Evolutionary conservation across 2,329 filamentous ascomycete genomes (phyloP).

Genomic region (Boeremia lycopersici): DNA sequence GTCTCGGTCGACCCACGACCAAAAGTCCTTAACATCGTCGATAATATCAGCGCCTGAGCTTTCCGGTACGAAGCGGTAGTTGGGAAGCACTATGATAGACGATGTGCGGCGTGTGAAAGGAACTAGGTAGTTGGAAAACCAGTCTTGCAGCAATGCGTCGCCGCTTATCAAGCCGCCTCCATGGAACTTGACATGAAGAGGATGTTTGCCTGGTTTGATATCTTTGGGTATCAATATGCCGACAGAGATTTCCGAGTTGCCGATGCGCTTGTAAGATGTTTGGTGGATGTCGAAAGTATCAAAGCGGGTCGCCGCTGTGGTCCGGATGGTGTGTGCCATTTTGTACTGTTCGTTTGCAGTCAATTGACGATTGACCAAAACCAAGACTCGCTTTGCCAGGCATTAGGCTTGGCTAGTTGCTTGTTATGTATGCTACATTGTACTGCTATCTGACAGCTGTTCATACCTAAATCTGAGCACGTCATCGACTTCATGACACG

Average conservation of each 20-base stretch:
- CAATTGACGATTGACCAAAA: background rate
- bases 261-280: conserved; percentile 44
- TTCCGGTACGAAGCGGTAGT: conserved; percentile 57
- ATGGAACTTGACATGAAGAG: conserved; percentile 48
- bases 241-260: conserved; percentile 31
- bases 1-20: conserved; percentile 48
- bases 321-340: background rate
- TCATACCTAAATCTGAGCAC: background rate
- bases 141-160: conserved; percentile 16
- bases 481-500: background rate
- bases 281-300: conserved; percentile 42
- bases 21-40: conserved; percentile 53
- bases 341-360: background rate
- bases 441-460: background rate
- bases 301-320: conserved; percentile 25
- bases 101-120: conserved; percentile 41
- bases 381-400: background rate
- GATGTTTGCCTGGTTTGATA: conserved; percentile 17
- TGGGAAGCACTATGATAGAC: conserved; percentile 52
- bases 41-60: conserved; percentile 50
- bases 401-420: background rate
- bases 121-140: conserved; percentile 31
- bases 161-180: conserved; percentile 44
- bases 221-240: conserved; percentile 44
- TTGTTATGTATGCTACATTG: background rate